Evolutionary conservation across 805 yeast genomes (phyloP).

Genomic region (Hanseniaspora pseudoguilliermondii): DNA sequence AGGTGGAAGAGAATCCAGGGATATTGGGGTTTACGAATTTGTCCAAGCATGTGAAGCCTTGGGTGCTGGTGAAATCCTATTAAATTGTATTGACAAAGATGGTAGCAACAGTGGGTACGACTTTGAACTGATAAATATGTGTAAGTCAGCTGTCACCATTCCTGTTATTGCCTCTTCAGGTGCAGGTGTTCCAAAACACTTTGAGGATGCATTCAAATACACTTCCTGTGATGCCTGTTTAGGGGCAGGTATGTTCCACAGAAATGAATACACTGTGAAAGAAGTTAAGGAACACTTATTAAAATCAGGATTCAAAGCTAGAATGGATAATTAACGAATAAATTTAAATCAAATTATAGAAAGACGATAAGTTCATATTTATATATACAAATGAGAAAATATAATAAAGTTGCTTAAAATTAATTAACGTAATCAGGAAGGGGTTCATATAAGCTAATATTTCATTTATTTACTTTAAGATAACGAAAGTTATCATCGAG

Average conservation of each 20-base stretch:
- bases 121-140: conserved; percentile 66
- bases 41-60: conserved; percentile 78
- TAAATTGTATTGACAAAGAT: conserved; percentile 93
- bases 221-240: conserved; percentile 91
- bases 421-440: too few species aligned
- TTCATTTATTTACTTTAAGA: too few species aligned
- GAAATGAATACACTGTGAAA: conserved; percentile 80
- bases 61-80: conserved; percentile 91
- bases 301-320: conserved; percentile 53
- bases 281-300: conserved; percentile 64
- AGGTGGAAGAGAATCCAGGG: conserved; percentile 88
- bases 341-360: neutral
- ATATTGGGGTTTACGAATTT: conserved; percentile 81
- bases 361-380: neutral
- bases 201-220: conserved; percentile 68
- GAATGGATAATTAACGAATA: conserved; percentile 36
- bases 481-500: too few species aligned
- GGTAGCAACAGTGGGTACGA: conserved; percentile 94
- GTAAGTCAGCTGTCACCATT: conserved; percentile 61
- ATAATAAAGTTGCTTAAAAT: neutral
- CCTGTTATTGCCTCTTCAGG: conserved; percentile 98
- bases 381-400: neutral
- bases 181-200: conserved; percentile 88
- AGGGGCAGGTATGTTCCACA: conserved; percentile 97
- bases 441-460: too few species aligned